phyloP scores from a whole-genome alignment of 768 basidiomycete genomes.

The Clitopilus passeckerianus region DNA sequence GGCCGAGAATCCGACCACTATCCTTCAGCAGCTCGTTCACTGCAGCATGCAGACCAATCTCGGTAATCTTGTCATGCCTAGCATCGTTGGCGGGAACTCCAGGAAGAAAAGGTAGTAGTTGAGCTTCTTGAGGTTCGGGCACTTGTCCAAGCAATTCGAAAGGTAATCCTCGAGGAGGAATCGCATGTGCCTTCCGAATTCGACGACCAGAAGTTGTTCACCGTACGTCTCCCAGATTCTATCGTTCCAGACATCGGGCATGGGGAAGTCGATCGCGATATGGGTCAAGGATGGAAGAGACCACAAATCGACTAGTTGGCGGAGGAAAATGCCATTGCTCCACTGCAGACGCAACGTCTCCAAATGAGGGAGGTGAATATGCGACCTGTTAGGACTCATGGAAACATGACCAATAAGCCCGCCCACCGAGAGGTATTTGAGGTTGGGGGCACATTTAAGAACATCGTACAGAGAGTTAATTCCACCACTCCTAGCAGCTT shows the following conservation, averaged over 20 bases:
- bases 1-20: constrained; percentile 29
- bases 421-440: constrained; percentile 55
- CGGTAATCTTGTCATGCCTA: constrained; percentile 29
- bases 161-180: constrained; percentile 50
- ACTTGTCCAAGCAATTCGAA: constrained; percentile 37
- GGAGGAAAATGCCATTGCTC: constrained; percentile 46
- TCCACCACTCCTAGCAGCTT: constrained; percentile 58
- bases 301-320: constrained; percentile 42
- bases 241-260: constrained; percentile 30
- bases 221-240: constrained; percentile 48
- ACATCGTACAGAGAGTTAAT: constrained; percentile 57
- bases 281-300: constrained; percentile 46
- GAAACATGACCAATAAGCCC: constrained; percentile 28
- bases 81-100: constrained; percentile 15
- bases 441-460: constrained; percentile 45
- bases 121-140: constrained; percentile 42
- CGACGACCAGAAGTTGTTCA: constrained; percentile 43
- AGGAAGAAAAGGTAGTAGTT: constrained; percentile 57
- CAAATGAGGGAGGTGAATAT: constrained; percentile 33
- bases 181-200: constrained; percentile 52
- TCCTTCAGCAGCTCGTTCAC: constrained; percentile 36
- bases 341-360: constrained; percentile 49
- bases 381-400: constrained; percentile 13
- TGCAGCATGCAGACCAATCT: constrained; percentile 47
- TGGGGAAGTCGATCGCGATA: constrained; percentile 47